Conservation (phyloP, 495 filamentous ascomycete species). For the Penicillium canariense region DNA sequence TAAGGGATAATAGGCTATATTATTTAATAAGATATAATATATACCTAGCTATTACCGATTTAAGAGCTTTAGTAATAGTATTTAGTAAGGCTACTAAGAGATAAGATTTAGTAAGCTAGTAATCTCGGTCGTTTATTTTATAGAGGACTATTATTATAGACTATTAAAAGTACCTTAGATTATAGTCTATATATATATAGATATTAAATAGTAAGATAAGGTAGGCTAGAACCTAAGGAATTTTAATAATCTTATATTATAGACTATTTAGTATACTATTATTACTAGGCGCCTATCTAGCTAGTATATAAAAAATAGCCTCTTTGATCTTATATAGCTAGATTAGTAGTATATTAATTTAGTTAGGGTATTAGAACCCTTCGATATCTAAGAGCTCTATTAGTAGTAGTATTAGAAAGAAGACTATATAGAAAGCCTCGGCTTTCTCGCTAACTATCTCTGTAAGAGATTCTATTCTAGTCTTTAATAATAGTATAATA, state of each 20-base stretch:
- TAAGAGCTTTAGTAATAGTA: too few species aligned
- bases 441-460: slow-evolving; percentile 1
- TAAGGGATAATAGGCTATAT: too few species aligned
- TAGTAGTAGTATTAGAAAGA: slow-evolving; percentile 6
- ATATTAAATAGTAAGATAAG: slow-evolving; percentile 2
- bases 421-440: not conserved
- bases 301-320: not conserved
- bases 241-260: slow-evolving; percentile 5
- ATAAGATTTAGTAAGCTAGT: too few species aligned
- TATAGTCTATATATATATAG: slow-evolving; percentile 6
- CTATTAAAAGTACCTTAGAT: too few species aligned
- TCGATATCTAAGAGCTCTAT: slow-evolving; percentile 4
- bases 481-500: not conserved
- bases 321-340: not conserved
- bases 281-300: slow-evolving; percentile 7
- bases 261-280: slow-evolving; percentile 9
- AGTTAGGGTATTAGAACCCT: not conserved
- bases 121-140: too few species aligned
- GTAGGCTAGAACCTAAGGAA: not conserved
- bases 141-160: too few species aligned
- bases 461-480: not conserved
- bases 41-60: too few species aligned
- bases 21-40: too few species aligned
- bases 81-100: too few species aligned
- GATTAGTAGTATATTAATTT: not conserved